A percentile compares a stretch with the other conserved stretches of the same genome.
Conservation (phyloP, 192 early-diverging fungal species). For the Coemansia aciculifera region DNA sequence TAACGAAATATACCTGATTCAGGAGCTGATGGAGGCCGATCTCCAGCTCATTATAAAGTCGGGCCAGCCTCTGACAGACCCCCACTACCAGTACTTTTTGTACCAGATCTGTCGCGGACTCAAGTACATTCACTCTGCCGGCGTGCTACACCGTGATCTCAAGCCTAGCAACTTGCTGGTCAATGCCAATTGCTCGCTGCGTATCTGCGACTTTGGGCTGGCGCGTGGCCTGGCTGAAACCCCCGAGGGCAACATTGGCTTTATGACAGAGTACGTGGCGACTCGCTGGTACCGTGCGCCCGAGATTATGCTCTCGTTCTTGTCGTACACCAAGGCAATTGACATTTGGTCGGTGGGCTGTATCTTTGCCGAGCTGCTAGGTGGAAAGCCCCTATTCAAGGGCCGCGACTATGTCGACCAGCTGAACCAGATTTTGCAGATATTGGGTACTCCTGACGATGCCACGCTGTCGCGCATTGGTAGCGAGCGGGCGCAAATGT, state of each 20-base stretch:
- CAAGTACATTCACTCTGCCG: conserved; percentile 98
- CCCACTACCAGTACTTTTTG: conserved; percentile 98
- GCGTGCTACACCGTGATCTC: conserved; percentile 95
- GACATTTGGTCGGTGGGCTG: conserved; percentile 99
- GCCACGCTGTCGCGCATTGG: conserved; percentile 83
- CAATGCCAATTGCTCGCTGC: conserved; percentile 89
- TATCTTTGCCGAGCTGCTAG: conserved; percentile 97
- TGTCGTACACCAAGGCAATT: conserved; percentile 98
- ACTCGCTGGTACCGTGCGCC: conserved; percentile 99
- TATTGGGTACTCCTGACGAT: conserved; percentile 95
- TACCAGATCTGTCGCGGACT: conserved; percentile 96
- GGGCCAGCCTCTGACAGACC: conserved; percentile 88
- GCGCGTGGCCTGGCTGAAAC: conserved; percentile 88
- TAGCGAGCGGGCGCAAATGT: conserved; percentile 91
- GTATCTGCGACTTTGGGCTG: conserved; percentile 99
- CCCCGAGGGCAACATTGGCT: conserved; percentile 79
- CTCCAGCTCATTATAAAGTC: conserved; percentile 96
- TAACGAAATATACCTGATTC: conserved; percentile 94
- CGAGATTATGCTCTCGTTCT: conserved; percentile 97
- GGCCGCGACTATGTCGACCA: conserved; percentile 98
- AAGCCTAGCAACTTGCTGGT: conserved; percentile 92
- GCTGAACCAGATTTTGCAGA: conserved; percentile 92
- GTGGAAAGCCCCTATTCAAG: conserved; percentile 92
- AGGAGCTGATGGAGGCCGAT: conserved; percentile 99
- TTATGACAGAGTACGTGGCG: conserved; percentile 99